Evolutionary conservation across 179 eudicot species (phyloP).

Genomic region (Silene coronaria): DNA sequence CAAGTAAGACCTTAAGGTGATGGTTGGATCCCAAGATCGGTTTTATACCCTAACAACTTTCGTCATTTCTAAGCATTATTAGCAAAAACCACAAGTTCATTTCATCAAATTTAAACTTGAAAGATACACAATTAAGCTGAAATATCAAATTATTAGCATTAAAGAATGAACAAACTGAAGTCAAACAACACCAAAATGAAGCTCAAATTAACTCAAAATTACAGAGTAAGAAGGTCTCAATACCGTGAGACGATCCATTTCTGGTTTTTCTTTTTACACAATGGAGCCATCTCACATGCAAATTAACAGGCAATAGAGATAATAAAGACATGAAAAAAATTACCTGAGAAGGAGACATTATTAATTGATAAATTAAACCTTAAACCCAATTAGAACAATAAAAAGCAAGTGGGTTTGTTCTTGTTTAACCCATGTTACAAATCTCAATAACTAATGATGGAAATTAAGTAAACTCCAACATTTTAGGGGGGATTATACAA

Average conservation of each 20-base stretch:
- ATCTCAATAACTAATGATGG: no score
- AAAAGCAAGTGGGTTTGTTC: not conserved
- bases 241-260: no score
- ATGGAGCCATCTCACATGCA: not conserved
- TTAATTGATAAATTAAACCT: conserved; percentile 15
- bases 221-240: no score
- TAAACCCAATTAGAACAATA: not conserved
- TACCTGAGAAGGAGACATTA: conserved; percentile 43
- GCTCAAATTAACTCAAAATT: not conserved
- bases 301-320: not conserved
- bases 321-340: not conserved
- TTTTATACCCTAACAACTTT: no score
- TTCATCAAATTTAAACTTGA: not conserved
- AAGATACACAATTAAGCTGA: conserved; percentile 16
- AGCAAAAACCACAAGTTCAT: not conserved
- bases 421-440: no score
- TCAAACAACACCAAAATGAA: conserved; percentile 9
- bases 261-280: not conserved
- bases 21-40: no score
- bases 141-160: not conserved
- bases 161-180: conserved; percentile 1
- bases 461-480: conserved; percentile 15
- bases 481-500: no score
- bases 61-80: conserved; percentile 10
- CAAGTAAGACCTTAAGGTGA: no score